Conservation (phyloP, 2,329 filamentous ascomycete species). For the Penicillium fuscoglaucum region DNA sequence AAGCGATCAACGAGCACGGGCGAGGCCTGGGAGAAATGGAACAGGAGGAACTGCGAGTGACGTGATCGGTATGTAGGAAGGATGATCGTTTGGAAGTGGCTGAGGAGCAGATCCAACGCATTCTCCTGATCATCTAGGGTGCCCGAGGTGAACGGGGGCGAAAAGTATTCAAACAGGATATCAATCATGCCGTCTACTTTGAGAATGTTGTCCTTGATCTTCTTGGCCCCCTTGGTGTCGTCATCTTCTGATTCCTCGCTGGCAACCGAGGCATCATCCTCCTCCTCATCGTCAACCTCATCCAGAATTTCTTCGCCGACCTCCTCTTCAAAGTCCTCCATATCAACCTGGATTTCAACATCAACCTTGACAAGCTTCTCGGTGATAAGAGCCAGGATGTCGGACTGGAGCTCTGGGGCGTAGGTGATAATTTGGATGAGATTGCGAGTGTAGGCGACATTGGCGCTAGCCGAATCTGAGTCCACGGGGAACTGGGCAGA, state of each 20-base stretch:
- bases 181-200: conserved; percentile 93
- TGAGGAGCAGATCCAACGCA: conserved; percentile 74
- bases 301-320: conserved; percentile 67
- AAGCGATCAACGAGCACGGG: conserved; percentile 79
- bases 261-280: conserved; percentile 67
- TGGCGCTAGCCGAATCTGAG: conserved; percentile 73
- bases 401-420: conserved; percentile 72
- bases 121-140: conserved; percentile 68
- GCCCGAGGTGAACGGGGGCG: conserved; percentile 68
- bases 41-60: conserved; percentile 92
- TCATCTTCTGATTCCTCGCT: conserved; percentile 60
- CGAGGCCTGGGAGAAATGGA: conserved; percentile 87
- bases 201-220: conserved; percentile 77
- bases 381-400: conserved; percentile 79
- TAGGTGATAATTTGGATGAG: conserved; percentile 76
- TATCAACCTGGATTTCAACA: conserved; percentile 88
- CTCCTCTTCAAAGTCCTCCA: conserved; percentile 91
- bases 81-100: conserved; percentile 84
- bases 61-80: conserved; percentile 88
- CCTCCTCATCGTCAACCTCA: conserved; percentile 51
- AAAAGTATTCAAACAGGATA: conserved; percentile 80
- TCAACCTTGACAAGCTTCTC: conserved; percentile 91
- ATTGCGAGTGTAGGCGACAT: conserved; percentile 86
- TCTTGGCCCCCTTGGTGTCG: conserved; percentile 55
- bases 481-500: conserved; percentile 71